Percentiles rank a stretch among this genome's conserved stretches.
phyloP scores from a whole-genome alignment of 2,329 filamentous ascomycete genomes.

The Lasiodiplodia theobromae region DNA sequence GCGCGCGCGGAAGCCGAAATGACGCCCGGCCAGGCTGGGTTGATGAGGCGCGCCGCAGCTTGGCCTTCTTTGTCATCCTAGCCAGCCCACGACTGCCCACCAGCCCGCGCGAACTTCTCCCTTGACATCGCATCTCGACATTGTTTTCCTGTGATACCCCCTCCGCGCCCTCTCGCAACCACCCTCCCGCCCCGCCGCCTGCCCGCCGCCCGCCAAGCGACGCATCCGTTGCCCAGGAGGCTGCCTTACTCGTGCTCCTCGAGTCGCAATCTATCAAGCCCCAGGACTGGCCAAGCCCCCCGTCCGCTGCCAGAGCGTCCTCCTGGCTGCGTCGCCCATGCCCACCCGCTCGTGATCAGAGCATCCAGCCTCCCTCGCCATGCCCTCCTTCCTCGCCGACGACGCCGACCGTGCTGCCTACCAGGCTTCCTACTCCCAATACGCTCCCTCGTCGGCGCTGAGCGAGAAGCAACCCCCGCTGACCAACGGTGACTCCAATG shows the following conservation, averaged over 20 bases:
- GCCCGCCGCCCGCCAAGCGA: conserved; percentile 9
- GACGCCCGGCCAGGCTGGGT: conserved; percentile 20
- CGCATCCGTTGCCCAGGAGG: conserved; percentile 11
- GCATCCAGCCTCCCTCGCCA: conserved; percentile 49
- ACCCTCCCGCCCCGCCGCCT: neutral
- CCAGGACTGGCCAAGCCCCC: conserved; percentile 25
- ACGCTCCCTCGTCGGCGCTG: conserved; percentile 32
- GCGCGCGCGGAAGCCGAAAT: conserved; percentile 21
- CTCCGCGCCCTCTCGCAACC: neutral
- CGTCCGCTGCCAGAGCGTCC: conserved; percentile 24
- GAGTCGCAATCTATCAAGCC: conserved; percentile 26
- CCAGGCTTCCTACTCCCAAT: conserved; percentile 14
- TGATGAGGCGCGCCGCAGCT: conserved; percentile 17
- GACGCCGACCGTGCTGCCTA: conserved; percentile 49
- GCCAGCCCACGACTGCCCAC: conserved; percentile 18
- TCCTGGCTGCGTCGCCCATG: conserved; percentile 28
- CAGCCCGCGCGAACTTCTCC: conserved; percentile 3
- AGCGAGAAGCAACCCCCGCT: conserved; percentile 35
- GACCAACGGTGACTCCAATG: conserved; percentile 42
- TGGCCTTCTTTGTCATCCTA: conserved; percentile 20
- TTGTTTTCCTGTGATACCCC: conserved; percentile 27
- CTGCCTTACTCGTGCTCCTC: conserved; percentile 6
- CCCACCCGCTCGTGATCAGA: conserved; percentile 40
- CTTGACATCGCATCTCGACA: conserved; percentile 16
- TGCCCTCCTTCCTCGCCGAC: conserved; percentile 60